These are phyloP conservation scores for Pilobolus umbonatus DNA, from an alignment of 192 early-diverging fungal genomes.

Conservation along the genomic window DNA sequence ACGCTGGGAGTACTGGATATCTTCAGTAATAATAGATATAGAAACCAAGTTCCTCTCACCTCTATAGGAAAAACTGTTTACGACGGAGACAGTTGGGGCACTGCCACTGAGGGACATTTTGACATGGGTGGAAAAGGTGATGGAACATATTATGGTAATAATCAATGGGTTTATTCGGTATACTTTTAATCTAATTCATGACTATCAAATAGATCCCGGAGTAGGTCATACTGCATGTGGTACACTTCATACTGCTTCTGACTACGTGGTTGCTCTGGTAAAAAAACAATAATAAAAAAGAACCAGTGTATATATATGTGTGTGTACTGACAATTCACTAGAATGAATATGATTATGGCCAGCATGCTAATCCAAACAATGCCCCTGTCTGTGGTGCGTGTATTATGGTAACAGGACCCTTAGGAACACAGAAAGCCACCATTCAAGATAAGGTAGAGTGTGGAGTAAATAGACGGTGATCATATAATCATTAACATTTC, in stretches of 20 bases:
- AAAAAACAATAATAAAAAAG: constrained; percentile 6
- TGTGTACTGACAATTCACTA: constrained; percentile 17
- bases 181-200: not conserved
- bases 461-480: not conserved
- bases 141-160: constrained; percentile 46
- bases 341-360: constrained; percentile 49
- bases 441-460: constrained; percentile 49
- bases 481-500: constrained; percentile 10
- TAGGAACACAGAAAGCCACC: constrained; percentile 44
- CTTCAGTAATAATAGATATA: constrained; percentile 17
- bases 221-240: constrained; percentile 33
- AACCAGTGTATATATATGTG: constrained; percentile 6
- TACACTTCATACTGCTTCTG: constrained; percentile 14
- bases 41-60: not conserved
- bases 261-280: constrained; percentile 31
- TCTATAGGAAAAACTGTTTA: constrained; percentile 25
- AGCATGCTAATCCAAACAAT: constrained; percentile 31
- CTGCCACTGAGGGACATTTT: constrained; percentile 22
- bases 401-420: constrained; percentile 42
- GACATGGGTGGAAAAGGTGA: constrained; percentile 38
- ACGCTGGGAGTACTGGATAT: constrained; percentile 15
- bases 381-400: constrained; percentile 50
- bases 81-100: constrained; percentile 25
- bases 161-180: not conserved
- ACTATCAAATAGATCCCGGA: constrained; percentile 19